Base-by-base conservation (phyloP, 106 monocot species). In the Apostasia ramifera region DNA sequence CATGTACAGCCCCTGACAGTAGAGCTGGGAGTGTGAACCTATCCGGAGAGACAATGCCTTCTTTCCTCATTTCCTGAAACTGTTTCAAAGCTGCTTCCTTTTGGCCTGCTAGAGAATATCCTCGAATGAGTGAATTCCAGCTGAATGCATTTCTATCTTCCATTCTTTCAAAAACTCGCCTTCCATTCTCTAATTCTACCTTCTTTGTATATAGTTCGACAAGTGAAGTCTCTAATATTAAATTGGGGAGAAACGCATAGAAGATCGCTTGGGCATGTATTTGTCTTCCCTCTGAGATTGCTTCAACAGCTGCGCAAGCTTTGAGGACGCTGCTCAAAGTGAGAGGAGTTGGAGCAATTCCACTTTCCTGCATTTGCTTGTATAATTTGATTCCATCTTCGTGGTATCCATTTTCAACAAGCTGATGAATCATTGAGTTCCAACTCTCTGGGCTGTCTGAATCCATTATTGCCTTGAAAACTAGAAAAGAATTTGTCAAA, bases 341-440 rank as follows among this genome's bases (percentile, higher is more conserved):
- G 53, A 41, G 66, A 48, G 78, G 71, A 13, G 78, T 78, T 44
- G 67, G 57, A 52, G 48, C 44, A 44, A 60, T 46, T 67, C 72
- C 66, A 5, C 3, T 39, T 6, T 44, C 43, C 52, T 13, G 65
- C 80, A 75, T 75, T 52, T 55, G 12, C 37, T 42, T 11, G 45
- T 71, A 71, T 10, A 71, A 40, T n/a, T 67, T 41, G 12, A 75
- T n/a, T 60, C 40, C 75, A 65, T 70, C 64, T 6, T 14, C 46
- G 47, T 55, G 53, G 39, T 61, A 45, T 38, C 59, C 75, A 40
- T 53, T 53, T 51, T 75, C 67, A 3, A 63, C 55, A 12, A 80
- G 70, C 59, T 52, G 26, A 13, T 71, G 64, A 54, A 80, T 80
- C 66, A 80, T 60, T 5, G 75, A 75, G 44, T 80, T 80, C 80